Evolutionary conservation across 495 filamentous ascomycete genomes (phyloP).

Genomic region (Penicillium atrosanguineum): DNA sequence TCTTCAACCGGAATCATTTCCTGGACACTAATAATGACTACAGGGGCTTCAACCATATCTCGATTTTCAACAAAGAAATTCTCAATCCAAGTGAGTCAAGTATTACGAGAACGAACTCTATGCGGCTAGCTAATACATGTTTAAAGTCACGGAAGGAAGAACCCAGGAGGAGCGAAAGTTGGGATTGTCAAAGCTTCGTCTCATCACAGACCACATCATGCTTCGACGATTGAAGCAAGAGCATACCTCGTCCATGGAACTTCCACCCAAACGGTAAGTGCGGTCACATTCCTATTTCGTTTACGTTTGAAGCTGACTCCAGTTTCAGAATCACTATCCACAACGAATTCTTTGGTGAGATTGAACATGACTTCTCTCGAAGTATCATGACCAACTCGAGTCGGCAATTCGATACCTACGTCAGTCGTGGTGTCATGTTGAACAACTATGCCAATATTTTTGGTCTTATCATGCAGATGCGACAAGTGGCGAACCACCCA

Average conservation of each 20-base stretch:
- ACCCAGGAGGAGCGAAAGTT: constrained; percentile 51
- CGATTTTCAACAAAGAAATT: constrained; percentile 93
- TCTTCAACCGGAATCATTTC: constrained; percentile 1
- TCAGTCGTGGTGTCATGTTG: constrained; percentile 87
- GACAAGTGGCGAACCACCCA: constrained; percentile 92
- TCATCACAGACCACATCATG: constrained; percentile 90
- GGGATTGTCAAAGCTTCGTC: constrained; percentile 76
- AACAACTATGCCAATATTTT: constrained; percentile 89
- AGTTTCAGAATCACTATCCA: constrained; percentile 64
- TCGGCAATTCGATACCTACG: constrained; percentile 90
- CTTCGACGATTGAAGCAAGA: constrained; percentile 88
- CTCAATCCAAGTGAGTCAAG: constrained; percentile 67
- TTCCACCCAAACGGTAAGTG: constrained; percentile 78
- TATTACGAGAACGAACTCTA: neutral
- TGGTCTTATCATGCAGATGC: constrained; percentile 95
- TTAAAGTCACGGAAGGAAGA: constrained; percentile 48
- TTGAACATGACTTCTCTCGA: constrained; percentile 89
- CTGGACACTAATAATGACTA: constrained; percentile 26
- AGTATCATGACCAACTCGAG: constrained; percentile 90
- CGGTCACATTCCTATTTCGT: neutral
- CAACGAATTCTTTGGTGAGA: constrained; percentile 92
- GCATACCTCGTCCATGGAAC: constrained; percentile 87
- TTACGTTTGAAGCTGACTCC: neutral
- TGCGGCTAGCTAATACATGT: neutral
- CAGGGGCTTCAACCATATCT: constrained; percentile 80